Conservation (phyloP, 768 basidiomycete species). For the Podaxis carcinomalis region DNA sequence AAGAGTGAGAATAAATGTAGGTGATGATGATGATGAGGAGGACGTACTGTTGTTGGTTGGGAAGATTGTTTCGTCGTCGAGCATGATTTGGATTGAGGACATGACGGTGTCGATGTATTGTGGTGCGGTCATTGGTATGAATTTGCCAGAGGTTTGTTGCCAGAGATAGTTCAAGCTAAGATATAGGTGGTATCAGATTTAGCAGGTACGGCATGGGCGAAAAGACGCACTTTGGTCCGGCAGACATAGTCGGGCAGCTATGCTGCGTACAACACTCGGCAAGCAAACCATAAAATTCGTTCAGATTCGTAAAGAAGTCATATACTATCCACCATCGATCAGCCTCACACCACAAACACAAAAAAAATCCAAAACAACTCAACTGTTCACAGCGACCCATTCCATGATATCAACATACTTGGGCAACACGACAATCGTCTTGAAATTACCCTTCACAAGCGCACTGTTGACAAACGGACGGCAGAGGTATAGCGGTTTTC, state of each 20-base stretch:
- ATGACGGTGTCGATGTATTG: slow-evolving; percentile 99
- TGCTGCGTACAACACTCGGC: slow-evolving; percentile 91
- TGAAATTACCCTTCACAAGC: slow-evolving; percentile 96
- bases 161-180: slow-evolving; percentile 93
- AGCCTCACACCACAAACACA: not conserved
- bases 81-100: slow-evolving; percentile 95
- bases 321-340: slow-evolving; percentile 54
- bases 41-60: slow-evolving; percentile 90
- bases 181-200: slow-evolving; percentile 4
- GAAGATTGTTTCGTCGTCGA: slow-evolving; percentile 90
- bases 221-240: slow-evolving; percentile 68
- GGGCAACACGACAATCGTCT: slow-evolving; percentile 94
- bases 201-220: not conserved
- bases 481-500: slow-evolving; percentile 82
- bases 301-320: slow-evolving; percentile 96
- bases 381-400: slow-evolving; percentile 95
- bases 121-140: slow-evolving; percentile 87
- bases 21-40: slow-evolving; percentile 46
- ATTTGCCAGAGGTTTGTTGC: slow-evolving; percentile 88
- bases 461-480: slow-evolving; percentile 94
- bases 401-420: slow-evolving; percentile 96
- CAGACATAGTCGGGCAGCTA: slow-evolving; percentile 90
- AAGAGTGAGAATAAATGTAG: slow-evolving; percentile 34
- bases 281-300: slow-evolving; percentile 93
- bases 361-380: not conserved